Base-by-base conservation (phyloP, 2,329 filamentous ascomycete genomes). In the Diaporthe ilicicola region DNA sequence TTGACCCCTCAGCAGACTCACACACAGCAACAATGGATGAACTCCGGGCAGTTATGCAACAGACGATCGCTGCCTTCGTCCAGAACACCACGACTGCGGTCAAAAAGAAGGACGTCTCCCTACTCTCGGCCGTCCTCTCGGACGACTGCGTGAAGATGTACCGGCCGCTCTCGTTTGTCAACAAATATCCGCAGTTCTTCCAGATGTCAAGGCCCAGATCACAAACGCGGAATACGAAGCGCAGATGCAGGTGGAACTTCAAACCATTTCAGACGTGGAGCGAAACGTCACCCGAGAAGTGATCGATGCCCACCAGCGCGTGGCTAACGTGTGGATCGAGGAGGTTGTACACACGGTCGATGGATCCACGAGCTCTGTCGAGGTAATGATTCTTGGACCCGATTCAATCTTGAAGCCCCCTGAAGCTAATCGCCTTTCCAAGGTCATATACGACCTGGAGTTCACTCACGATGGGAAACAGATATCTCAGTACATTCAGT, bases 141-240 rank as follows among this genome's bases (percentile, higher is more conserved):
- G 67, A 71, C 4, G 44, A 74, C 55, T 75, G 75, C 69, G 59
- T 73, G 13, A 72, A 73, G 53, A 56, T 68, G 62, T 75, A 75
- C 64, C 74, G 74, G 9, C 75, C 74, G 19, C 70, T 71, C 17
- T 74, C 74, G 4, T 73, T 76, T 61, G 67, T 75, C 50, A 67
- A 68, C 27, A 69, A 70, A 24, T 75, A 76, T 65, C 72, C 75
- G 19, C 70, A 74, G 42, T 74, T 75, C 74, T 75, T 76, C 67
- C n/a, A n/a, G n/a, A n/a, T n/a, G n/a, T n/a, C n/a, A 73, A 72
- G 50, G 27, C 72, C n/a, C 29, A 70, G 39, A 68, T 74, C n/a
- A 71, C 72, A 27, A 76, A 76, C 48, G 74, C 74, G 53, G 75
- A 76, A 44, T 76, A 76, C 39, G 74, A 75, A 46, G 72, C 74